Evolutionary conservation across 176 grass and related monocot genomes (phyloP), one percentile per base, ranked within the genome.

Genomic region (Zoysia japonica): DNA sequence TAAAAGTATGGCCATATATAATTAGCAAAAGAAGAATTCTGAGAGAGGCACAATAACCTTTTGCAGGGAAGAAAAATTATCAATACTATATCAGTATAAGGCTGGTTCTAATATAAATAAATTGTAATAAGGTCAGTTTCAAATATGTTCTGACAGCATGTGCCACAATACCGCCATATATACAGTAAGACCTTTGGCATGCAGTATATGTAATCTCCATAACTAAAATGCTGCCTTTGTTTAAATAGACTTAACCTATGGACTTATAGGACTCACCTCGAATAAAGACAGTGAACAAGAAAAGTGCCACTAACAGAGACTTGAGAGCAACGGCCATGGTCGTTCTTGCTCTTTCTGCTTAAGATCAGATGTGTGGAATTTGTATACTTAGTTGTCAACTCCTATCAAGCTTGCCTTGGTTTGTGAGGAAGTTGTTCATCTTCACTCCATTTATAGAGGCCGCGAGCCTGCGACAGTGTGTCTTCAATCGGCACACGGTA

Each of bases 381-480:
- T 20, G 9, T 36, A 3, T 41, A 8, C 11, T 49, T 0, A 49
- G 56, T 59, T 20, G 14, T 16, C 37, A 52, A 2, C 15, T 15
- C 3, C 17, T 59, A 61, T 6, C 11, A 47, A 15, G 28, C 55
- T 70, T 43, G 44, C 44, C 6, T 3, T 45, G 2, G 36, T 35
- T 47, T 76, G 44, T 45, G 64, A 61, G 7, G 72, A 62, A 36
- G 40, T 3, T 65, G n/a, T 3, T 9, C 73, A 8, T 4, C 17
- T 47, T 4, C 0, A 38, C 9, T 71, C 36, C 52, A 85, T 85
- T 78, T 85, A 85, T 78, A 85, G 66, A 3, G 48, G 60, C 42
- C 16, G 10, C 20, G 14, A 8, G 28, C 52, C 5, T 1, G 5
- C 4, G 11, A 16, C 52, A 55, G 52, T 13, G 52, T 6, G 3